phyloP scores from a whole-genome alignment of 2,329 filamentous ascomycete genomes.

The Westerdykella sp. region DNA sequence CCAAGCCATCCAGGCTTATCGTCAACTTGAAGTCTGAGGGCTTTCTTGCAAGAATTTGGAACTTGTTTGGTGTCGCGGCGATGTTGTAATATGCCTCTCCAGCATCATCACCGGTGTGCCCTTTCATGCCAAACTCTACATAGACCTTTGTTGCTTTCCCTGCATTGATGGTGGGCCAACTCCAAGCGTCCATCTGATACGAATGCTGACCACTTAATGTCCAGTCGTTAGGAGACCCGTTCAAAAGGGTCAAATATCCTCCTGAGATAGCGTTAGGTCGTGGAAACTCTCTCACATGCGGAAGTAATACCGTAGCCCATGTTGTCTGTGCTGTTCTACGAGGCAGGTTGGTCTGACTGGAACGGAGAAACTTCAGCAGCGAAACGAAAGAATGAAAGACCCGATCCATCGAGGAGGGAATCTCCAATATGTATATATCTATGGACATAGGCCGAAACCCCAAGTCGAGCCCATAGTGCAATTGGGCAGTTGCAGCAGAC shows the following conservation, averaged over 20 bases:
- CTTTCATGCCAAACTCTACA: constrained; percentile 27
- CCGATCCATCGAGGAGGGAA: no score
- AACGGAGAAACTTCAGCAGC: no score
- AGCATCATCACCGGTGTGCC: constrained; percentile 26
- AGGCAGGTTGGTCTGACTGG: no score
- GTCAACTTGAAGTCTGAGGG: constrained; percentile 26
- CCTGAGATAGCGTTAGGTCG: constrained; percentile 13
- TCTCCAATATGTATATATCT: no score
- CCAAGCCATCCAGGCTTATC: constrained; percentile 23
- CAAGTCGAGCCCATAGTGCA: constrained; percentile 1
- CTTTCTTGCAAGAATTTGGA: constrained; percentile 28
- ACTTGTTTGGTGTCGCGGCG: constrained; percentile 22
- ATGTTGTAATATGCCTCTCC: constrained; percentile 34
- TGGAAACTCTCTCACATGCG: background rate
- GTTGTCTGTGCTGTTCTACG: constrained; percentile 1
- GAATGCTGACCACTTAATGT: constrained; percentile 22
- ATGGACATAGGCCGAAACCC: no score
- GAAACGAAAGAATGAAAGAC: no score
- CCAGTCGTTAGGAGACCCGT: constrained; percentile 39
- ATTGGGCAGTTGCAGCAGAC: no score
- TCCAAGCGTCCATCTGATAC: constrained; percentile 38
- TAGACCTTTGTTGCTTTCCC: constrained; percentile 27
- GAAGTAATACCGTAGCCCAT: constrained; percentile 23
- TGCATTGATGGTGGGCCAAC: constrained; percentile 29
- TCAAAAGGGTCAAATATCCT: constrained; percentile 35